Conservation (phyloP, 2,329 filamentous ascomycete genomes). For the Niveomyces coronatus region DNA sequence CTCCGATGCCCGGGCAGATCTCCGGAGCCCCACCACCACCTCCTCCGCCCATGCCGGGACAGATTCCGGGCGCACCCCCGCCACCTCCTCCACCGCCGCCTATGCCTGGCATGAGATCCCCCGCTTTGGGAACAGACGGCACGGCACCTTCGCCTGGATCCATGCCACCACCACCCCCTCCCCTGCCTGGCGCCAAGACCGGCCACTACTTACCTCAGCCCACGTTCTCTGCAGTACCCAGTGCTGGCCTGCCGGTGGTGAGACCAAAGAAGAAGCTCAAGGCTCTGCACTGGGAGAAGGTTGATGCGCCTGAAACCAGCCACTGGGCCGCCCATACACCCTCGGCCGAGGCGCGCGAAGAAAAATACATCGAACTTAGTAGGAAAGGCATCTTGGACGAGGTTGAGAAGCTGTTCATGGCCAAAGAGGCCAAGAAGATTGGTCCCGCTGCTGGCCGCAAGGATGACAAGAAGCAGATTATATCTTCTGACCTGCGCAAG, state of each 20-base stretch:
- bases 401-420: slow-evolving; percentile 94
- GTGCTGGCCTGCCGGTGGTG: slow-evolving; percentile 65
- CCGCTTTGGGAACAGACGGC: slow-evolving; percentile 27
- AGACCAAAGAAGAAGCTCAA: slow-evolving; percentile 99
- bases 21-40: slow-evolving; percentile 25
- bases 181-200: slow-evolving; percentile 57
- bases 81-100: slow-evolving; percentile 27
- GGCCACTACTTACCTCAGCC: slow-evolving; percentile 66
- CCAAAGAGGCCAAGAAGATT: slow-evolving; percentile 88
- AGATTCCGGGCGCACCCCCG: slow-evolving; percentile 16
- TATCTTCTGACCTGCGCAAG: slow-evolving; percentile 80
- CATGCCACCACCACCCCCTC: slow-evolving; percentile 48
- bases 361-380: slow-evolving; percentile 89
- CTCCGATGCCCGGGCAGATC: slow-evolving; percentile 25
- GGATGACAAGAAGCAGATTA: slow-evolving; percentile 95
- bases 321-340: slow-evolving; percentile 85
- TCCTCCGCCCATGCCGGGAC: slow-evolving; percentile 28
- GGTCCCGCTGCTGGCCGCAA: slow-evolving; percentile 64
- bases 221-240: slow-evolving; percentile 40
- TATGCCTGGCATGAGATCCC: slow-evolving; percentile 25
- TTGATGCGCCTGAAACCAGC: slow-evolving; percentile 82
- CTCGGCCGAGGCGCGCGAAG: slow-evolving; percentile 81
- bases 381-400: slow-evolving; percentile 94
- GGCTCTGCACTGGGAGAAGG: slow-evolving; percentile 98
- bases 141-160: slow-evolving; percentile 23